Evolutionary conservation across 1,284 basidiomycete genomes (phyloP), one percentile per base, ranked within the genome.

Genomic region (Trichosporon faecale): DNA sequence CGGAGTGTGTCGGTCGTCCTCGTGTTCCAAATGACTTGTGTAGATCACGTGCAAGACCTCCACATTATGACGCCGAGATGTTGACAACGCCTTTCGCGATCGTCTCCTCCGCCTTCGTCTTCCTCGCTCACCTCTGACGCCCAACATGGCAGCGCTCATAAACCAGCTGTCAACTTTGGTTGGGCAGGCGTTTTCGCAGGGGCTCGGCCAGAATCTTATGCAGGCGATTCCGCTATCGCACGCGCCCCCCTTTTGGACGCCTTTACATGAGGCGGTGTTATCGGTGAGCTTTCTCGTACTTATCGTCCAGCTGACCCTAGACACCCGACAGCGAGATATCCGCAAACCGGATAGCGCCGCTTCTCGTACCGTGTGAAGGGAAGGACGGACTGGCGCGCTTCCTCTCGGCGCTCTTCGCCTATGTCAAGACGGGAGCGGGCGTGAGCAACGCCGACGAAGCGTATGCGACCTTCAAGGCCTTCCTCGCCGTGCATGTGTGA

Each of bases 401-500:
- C 60, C 49, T 79, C 11, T 52, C 73, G 5, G 75, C 77, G n/a
- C 60, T 75, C 1, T 70, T 81, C 55, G 66, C 65, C 12, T 72
- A 77, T 69, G 72, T 79, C 27, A 69, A 73, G 21, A 71, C 49
- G 33, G 55, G 31, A 2, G 40, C 55, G 0, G 66, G 55, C 31
- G 55, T 55, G 23, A 33, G 29, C 40, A 64, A 68, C 8, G 40
- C 9, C 12, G 74, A 72, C 7, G 64, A 65, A 11, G 65, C 72
- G 2, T 76, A 79, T 57, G 66, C 64, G 11, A 71, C 73, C 1
- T 81, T 78, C 60, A 71, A 60, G 23, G 57, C 72, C 18, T 67
- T 80, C 8, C 67, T 74, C 3, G 68, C 52, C 2, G 75, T 78
- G 3, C 77, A 78, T 35, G 71, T 73, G 79, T 78, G 52, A 66